Evolutionary conservation across 2,329 filamentous ascomycete species (phyloP), one percentile per base, ranked within the genome.

Genomic region (Apiospora kogelbergensis): DNA sequence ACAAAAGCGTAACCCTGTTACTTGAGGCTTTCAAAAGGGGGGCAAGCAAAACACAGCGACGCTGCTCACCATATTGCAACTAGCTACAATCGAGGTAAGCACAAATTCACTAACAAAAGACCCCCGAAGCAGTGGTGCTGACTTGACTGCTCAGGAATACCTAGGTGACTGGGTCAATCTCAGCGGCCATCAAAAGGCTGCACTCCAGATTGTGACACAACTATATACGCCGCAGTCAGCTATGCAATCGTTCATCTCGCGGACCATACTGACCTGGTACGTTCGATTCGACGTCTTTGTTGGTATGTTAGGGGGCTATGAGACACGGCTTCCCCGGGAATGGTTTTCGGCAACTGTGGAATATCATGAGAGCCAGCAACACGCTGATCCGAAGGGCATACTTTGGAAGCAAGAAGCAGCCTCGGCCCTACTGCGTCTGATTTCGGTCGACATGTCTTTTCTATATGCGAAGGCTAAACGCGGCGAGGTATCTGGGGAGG

Each of bases 151-250:
- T 6, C 60, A 97, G 94, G 96, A 98, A 81, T 97, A 94, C 75
- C 86, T 98, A 63, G 96, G 96, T 15, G 96, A 99, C 78, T 98
- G 94, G 94, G 89, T 97, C 67, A 98, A 97, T 75, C 84, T 98
- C 20, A 91, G 96, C 80, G 93, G 94, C 26, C 96, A 98, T 78
- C 95, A 98, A 78, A 94, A 92, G 77, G 96, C 95, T 13, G 96
- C 96, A 0, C 89, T 92, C 76, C 89, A 93, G 72, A 91, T 98
- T 74, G 83, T 98, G 63, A 91, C 87, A 1, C 88, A 91, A 57
- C 82, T 98, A 0, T 95, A 94, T 77, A 94, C 90, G 0, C 93
- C 94, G 0, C 84, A 94, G 71, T 91, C 89, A 0, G 89, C 93
- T 57, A 89, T 91, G 82, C 84, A 92, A 72, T 92, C 91, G 11